Conservation (phyloP, 1,284 basidiomycete genomes). For the Puccinia polysora region DNA sequence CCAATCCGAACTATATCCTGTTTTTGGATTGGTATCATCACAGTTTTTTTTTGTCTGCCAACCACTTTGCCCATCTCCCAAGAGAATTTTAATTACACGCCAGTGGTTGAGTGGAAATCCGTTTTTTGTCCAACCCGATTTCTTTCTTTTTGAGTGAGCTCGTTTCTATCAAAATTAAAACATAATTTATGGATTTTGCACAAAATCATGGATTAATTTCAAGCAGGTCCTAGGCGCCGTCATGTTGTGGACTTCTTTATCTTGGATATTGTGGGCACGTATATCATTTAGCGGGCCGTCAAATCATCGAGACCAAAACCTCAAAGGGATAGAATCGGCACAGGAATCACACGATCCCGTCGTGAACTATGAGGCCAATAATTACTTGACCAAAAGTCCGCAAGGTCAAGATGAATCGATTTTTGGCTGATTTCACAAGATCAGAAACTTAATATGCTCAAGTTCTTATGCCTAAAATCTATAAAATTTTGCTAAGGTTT, state of each 20-base stretch:
- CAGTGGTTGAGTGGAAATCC: slow-evolving; percentile 66
- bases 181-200: not conserved
- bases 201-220: not conserved
- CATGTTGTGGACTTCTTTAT: not conserved
- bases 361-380: too few species aligned
- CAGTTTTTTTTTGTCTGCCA: slow-evolving; percentile 49
- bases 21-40: slow-evolving; percentile 48
- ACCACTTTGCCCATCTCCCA: slow-evolving; percentile 62
- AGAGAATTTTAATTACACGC: slow-evolving; percentile 65
- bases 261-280: slow-evolving; percentile 1
- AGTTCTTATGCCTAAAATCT: too few species aligned
- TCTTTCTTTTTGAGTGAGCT: slow-evolving; percentile 54
- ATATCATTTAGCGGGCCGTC: not conserved
- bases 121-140: slow-evolving; percentile 61
- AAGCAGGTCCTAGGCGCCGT: not conserved
- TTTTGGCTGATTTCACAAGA: too few species aligned
- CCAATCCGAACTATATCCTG: slow-evolving; percentile 45
- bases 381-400: too few species aligned
- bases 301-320: too few species aligned
- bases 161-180: not conserved
- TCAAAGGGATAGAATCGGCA: too few species aligned
- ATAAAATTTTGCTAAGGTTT: too few species aligned
- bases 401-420: too few species aligned
- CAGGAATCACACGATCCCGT: too few species aligned
- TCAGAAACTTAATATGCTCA: too few species aligned